Percentiles rank a stretch among this genome's conserved stretches.
phyloP scores from a whole-genome alignment of 2,329 filamentous ascomycete species.

The Chrysosphaeria jannelii region DNA sequence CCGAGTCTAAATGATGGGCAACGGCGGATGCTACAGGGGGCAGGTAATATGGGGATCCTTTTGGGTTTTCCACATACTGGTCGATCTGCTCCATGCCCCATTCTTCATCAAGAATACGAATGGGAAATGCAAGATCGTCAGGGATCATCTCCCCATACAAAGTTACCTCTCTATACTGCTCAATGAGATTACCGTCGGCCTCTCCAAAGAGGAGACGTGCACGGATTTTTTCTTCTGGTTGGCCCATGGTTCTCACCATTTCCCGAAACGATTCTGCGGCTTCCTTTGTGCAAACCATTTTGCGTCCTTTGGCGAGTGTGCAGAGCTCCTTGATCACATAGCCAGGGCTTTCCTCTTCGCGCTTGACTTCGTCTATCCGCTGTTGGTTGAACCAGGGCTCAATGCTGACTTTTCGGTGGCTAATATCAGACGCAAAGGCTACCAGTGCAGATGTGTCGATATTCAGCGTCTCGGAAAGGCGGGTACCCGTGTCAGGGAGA shows the following conservation, averaged over 20 bases:
- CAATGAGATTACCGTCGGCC: slow-evolving; percentile 4
- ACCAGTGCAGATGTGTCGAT: slow-evolving; percentile 42
- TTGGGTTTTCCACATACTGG: slow-evolving; percentile 3
- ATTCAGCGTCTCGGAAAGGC: slow-evolving; percentile 14
- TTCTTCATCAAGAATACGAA: slow-evolving; percentile 20
- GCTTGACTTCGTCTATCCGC: slow-evolving; percentile 31
- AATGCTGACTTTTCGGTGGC: slow-evolving; percentile 16
- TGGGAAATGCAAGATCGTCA: slow-evolving; percentile 18
- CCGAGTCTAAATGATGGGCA: slow-evolving; percentile 8
- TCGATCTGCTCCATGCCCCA: slow-evolving; percentile 10
- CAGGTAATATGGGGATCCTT: background rate
- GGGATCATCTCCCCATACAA: slow-evolving; percentile 10
- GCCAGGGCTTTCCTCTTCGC: slow-evolving; percentile 29
- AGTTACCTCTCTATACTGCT: slow-evolving; percentile 10
- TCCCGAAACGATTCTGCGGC: slow-evolving; percentile 35
- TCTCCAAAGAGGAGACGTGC: slow-evolving; percentile 18
- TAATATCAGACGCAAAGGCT: slow-evolving; percentile 43
- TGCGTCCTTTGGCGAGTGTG: slow-evolving; percentile 22
- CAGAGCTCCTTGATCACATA: slow-evolving; percentile 24
- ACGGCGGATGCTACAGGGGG: slow-evolving; percentile 15
- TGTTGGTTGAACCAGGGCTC: slow-evolving; percentile 19
- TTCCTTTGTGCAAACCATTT: slow-evolving; percentile 33
- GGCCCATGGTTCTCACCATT: slow-evolving; percentile 33
- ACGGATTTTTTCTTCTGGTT: slow-evolving; percentile 25
- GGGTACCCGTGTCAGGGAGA: slow-evolving; percentile 5